Evolutionary conservation across 2,329 filamentous ascomycete species (phyloP).

Genomic region (Monosporascus sp.): DNA sequence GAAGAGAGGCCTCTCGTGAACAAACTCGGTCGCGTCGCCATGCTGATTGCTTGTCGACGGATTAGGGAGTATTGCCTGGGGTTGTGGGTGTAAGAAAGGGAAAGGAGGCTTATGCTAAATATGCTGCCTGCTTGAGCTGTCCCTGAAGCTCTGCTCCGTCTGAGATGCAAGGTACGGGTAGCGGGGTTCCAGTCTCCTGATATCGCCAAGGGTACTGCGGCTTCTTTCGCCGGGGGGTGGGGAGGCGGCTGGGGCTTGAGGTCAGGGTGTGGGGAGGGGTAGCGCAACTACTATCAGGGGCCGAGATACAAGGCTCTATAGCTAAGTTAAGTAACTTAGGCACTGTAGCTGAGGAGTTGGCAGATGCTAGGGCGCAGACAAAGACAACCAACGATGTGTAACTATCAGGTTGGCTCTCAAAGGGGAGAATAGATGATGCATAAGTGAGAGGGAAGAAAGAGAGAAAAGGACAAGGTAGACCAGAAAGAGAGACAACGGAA

Average conservation of each 20-base stretch:
- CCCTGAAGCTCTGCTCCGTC: neutral
- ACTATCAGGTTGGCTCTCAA: neutral
- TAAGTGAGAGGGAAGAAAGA: neutral
- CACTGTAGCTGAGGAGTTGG: neutral
- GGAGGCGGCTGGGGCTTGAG: neutral
- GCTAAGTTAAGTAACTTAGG: neutral
- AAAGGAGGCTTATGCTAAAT: neutral
- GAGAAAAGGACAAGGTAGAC: neutral
- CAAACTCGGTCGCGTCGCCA: slow-evolving; percentile 53
- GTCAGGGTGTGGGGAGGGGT: neutral
- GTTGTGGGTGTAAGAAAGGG: slow-evolving; percentile 7
- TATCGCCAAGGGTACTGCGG: neutral
- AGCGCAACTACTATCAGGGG: neutral
- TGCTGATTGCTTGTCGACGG: slow-evolving; percentile 24
- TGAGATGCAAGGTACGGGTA: neutral
- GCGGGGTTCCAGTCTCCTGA: neutral
- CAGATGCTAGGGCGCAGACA: neutral
- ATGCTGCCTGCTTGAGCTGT: neutral
- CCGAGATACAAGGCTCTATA: neutral
- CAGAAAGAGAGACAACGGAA: neutral
- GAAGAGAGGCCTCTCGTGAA: slow-evolving; percentile 60
- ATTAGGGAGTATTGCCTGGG: slow-evolving; percentile 7
- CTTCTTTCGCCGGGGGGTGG: neutral
- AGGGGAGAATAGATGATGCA: neutral
- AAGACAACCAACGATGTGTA: neutral